These are phyloP conservation scores for Xanthoconium stramineum DNA, from an alignment of 768 basidiomycete genomes.

Conservation along the genomic window DNA sequence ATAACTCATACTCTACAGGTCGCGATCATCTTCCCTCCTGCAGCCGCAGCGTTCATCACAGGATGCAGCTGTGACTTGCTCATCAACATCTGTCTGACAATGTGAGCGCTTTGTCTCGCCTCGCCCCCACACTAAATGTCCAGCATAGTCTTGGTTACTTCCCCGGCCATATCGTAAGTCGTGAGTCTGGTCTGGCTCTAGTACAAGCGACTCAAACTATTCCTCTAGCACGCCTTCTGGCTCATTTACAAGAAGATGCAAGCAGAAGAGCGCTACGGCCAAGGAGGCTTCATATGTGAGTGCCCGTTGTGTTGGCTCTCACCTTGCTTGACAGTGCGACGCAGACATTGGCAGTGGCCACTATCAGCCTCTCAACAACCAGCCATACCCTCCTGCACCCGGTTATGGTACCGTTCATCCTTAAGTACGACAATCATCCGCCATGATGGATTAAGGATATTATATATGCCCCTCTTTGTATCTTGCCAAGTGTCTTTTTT, in stretches of 20 bases:
- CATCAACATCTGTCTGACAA: conserved; percentile 77
- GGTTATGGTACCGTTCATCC: conserved; percentile 34
- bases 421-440: background rate
- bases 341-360: conserved; percentile 39
- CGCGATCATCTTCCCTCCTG: conserved; percentile 79
- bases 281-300: conserved; percentile 74
- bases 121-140: conserved; percentile 1
- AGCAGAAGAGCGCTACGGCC: conserved; percentile 79
- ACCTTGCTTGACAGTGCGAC: background rate
- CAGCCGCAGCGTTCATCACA: conserved; percentile 70
- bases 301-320: conserved; percentile 8
- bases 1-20: conserved; percentile 41
- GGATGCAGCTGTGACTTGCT: conserved; percentile 86
- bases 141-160: conserved; percentile 66
- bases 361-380: conserved; percentile 30
- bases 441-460: background rate
- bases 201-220: background rate
- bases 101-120: conserved; percentile 43
- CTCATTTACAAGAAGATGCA: conserved; percentile 88
- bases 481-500: background rate
- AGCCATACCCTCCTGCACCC: conserved; percentile 21
- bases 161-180: conserved; percentile 54
- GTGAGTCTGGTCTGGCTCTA: too few relatives aligned
- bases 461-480: conserved; percentile 5
- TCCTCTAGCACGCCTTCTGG: conserved; percentile 74